These are phyloP conservation scores for Leishmania gerbilli DNA, from an alignment of 208 protist species.

Conservation along the genomic window DNA sequence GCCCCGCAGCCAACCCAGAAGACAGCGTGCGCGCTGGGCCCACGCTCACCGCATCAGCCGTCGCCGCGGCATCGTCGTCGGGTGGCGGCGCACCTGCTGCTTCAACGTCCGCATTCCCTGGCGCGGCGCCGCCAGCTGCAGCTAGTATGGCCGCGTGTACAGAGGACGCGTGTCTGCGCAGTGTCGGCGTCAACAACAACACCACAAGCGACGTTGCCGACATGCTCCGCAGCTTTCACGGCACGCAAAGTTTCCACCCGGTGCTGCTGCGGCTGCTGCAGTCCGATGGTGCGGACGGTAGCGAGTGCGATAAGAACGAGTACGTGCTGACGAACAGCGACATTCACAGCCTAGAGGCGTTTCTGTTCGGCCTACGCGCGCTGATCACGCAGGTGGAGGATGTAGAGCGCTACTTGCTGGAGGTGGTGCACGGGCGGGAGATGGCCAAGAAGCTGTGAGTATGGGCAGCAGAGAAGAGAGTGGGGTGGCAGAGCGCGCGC, in stretches of 20 bases:
- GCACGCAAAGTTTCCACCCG: not conserved
- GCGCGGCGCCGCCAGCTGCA: not conserved
- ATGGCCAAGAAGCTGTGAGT: slow-evolving; percentile 73
- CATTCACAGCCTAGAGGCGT: slow-evolving; percentile 86
- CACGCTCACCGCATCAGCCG: no score
- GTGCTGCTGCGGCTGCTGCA: slow-evolving; percentile 4
- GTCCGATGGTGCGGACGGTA: slow-evolving; percentile 30
- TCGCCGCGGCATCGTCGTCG: not conserved
- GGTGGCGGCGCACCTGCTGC: not conserved
- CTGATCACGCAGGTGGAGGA: slow-evolving; percentile 69
- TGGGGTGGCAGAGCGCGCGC: not conserved
- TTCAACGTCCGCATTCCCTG: not conserved
- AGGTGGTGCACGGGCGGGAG: slow-evolving; percentile 70
- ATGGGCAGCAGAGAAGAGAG: not conserved
- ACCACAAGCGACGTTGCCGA: not conserved
- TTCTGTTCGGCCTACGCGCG: slow-evolving; percentile 79
- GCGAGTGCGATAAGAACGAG: slow-evolving; percentile 39
- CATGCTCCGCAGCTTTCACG: slow-evolving; percentile 7
- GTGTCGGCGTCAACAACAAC: not conserved
- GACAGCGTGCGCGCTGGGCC: not conserved
- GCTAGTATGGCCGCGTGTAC: not conserved
- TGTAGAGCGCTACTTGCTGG: slow-evolving; percentile 71
- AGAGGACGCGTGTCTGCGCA: not conserved
- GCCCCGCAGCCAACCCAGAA: not conserved
- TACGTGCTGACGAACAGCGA: slow-evolving; percentile 84